These are phyloP conservation scores for Coniochaeta ligniaria DNA, from an alignment of 2,329 filamentous ascomycete genomes.

Conservation along the genomic window DNA sequence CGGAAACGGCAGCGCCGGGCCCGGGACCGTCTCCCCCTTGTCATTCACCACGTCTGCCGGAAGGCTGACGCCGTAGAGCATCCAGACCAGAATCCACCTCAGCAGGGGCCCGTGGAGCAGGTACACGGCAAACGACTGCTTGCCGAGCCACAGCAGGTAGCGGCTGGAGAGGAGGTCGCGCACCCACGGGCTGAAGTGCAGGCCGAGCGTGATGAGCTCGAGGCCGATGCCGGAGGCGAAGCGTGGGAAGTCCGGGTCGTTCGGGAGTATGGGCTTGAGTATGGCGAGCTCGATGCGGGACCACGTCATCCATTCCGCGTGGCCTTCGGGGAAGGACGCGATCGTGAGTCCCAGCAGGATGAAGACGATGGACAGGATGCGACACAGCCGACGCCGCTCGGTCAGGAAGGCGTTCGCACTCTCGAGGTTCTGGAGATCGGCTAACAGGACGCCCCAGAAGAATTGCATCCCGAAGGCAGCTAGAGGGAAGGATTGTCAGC, in stretches of 20 bases:
- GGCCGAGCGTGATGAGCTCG: slow-evolving; percentile 37
- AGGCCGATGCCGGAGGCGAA: slow-evolving; percentile 30
- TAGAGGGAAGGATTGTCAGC: slow-evolving; percentile 13
- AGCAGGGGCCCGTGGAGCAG: slow-evolving; percentile 56
- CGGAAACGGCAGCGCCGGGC: slow-evolving; percentile 27
- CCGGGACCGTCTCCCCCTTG: slow-evolving; percentile 24
- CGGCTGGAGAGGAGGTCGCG: slow-evolving; percentile 46
- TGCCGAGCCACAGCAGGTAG: slow-evolving; percentile 54
- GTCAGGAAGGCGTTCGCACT: slow-evolving; percentile 38
- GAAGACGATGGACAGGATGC: slow-evolving; percentile 38
- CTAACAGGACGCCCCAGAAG: slow-evolving; percentile 55
- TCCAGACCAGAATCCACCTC: slow-evolving; percentile 51
- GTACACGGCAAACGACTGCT: slow-evolving; percentile 58
- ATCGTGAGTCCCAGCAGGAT: slow-evolving; percentile 46
- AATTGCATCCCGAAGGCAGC: slow-evolving; percentile 49
- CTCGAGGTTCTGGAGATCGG: slow-evolving; percentile 48
- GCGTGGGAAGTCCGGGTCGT: slow-evolving; percentile 36
- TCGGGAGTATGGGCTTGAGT: slow-evolving; percentile 35
- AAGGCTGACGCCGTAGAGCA: slow-evolving; percentile 42
- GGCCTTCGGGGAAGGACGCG: slow-evolving; percentile 52
- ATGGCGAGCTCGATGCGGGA: slow-evolving; percentile 36
- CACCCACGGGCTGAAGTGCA: slow-evolving; percentile 43
- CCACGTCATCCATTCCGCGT: slow-evolving; percentile 46
- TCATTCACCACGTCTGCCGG: slow-evolving; percentile 27
- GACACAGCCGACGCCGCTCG: slow-evolving; percentile 33